Conservation (phyloP, 2,329 filamentous ascomycete genomes). For the Alternaria consortialis region DNA sequence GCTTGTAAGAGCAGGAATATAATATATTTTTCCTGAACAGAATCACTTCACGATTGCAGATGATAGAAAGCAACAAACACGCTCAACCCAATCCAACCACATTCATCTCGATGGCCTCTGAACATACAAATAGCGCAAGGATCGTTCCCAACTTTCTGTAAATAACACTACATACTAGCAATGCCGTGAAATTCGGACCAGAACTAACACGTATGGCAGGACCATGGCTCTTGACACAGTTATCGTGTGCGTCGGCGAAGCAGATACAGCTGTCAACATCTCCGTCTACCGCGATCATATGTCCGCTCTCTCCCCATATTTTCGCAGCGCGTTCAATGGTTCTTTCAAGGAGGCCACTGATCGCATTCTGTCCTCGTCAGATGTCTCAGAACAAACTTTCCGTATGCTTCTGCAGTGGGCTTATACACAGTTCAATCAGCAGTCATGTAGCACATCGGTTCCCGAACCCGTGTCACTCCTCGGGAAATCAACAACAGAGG, state of each 20-base stretch:
- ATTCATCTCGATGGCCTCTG: not conserved
- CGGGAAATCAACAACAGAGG: no score
- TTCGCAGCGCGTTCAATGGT: not conserved
- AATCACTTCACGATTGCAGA: not conserved
- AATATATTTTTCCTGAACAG: not conserved
- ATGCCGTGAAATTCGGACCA: no score
- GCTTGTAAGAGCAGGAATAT: not conserved
- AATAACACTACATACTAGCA: not conserved
- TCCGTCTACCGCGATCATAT: not conserved
- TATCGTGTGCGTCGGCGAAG: not conserved
- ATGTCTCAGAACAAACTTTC: not conserved
- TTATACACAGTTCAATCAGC: accelerated
- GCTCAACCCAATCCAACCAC: not conserved
- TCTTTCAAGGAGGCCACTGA: not conserved
- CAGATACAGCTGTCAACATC: not conserved
- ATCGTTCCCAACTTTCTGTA: not conserved
- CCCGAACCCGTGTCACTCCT: not conserved
- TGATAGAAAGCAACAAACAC: not conserved
- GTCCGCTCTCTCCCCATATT: not conserved
- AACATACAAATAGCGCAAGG: not conserved
- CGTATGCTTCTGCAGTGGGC: not conserved
- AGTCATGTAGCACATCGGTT: not conserved
- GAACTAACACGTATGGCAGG: not conserved
- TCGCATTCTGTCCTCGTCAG: not conserved
- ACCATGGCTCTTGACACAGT: not conserved